Evolutionary conservation across 2,329 filamentous ascomycete genomes (phyloP).

Genomic region (Ascomycota sp.): DNA sequence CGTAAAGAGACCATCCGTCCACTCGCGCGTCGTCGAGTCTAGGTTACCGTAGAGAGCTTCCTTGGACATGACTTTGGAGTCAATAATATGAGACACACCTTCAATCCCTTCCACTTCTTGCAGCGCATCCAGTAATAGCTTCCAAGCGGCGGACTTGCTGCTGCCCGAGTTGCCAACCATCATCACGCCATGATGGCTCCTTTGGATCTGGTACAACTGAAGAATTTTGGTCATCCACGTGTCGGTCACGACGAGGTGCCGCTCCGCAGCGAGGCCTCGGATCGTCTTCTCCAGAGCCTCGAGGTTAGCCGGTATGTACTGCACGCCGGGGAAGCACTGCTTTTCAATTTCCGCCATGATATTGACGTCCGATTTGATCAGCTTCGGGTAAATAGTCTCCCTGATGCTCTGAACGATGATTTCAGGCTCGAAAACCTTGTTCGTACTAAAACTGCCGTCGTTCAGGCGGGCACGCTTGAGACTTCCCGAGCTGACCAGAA

Average conservation of each 20-base stretch:
- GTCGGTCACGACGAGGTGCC: constrained; percentile 76
- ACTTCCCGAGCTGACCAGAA: constrained; percentile 90
- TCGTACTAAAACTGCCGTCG: constrained; percentile 36
- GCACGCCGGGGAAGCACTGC: constrained; percentile 75
- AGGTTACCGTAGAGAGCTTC: constrained; percentile 90
- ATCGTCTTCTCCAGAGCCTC: constrained; percentile 64
- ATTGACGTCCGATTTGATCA: constrained; percentile 81
- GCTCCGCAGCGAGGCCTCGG: constrained; percentile 59
- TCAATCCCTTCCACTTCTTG: constrained; percentile 82
- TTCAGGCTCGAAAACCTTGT: constrained; percentile 72
- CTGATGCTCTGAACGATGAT: constrained; percentile 97
- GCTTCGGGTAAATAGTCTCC: constrained; percentile 93
- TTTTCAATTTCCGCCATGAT: constrained; percentile 70
- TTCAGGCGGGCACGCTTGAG: constrained; percentile 68
- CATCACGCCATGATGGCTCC: constrained; percentile 98
- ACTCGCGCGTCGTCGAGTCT: constrained; percentile 91
- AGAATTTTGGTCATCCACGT: constrained; percentile 95
- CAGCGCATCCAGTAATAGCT: constrained; percentile 71
- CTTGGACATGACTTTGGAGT: constrained; percentile 99
- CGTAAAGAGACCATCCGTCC: constrained; percentile 96
- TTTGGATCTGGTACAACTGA: constrained; percentile 94
- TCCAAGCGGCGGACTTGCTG: constrained; percentile 92
- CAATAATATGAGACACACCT: constrained; percentile 91
- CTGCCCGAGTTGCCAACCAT: constrained; percentile 98
- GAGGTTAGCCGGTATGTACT: constrained; percentile 80